Base-by-base conservation (phyloP, 2,329 filamentous ascomycete species). In the Emmonsiellopsis sp. region DNA sequence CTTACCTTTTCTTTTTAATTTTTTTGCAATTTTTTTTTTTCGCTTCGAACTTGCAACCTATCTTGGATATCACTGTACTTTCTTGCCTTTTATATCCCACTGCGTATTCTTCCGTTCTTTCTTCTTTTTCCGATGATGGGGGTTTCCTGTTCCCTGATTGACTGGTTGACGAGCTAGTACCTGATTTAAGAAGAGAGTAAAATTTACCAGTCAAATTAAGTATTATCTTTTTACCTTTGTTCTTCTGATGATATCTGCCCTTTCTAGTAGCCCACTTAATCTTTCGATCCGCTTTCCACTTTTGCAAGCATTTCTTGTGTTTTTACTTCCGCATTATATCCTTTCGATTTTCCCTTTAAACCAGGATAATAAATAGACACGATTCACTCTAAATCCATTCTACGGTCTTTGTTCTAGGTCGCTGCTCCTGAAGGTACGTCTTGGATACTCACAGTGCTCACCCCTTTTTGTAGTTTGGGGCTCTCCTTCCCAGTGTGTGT, bases 341-440 rank as follows among this genome's bases (percentile, higher is more conserved):
- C 36, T 27, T 49, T 39, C n/a, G 10, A 13, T 40, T 31, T 49
- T 21, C 21, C 21, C 21, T 27, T 27, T 2, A 27, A 27, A 27
- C 21, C 11, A 40, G 46, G 34, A 40, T 49, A 49, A 40, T 39
- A 49, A 49, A 49, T 49, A 49, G 46, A 49, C 46, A 40, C 46
- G 21, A 40, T 49, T 40, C 36, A 49, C 37, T 40, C 21, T 27
- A 27, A 27, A 2, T 27, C 21, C 2, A 27, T 27, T 27, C 21
- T 27, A 27, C 21, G 21, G 21, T 27, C 21, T 27, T 27, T 27
- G 3, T 27, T 27, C 5, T 27, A 27, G 21, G 21, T 27, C 21
- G 21, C 21, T 27, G 21, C 21, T 27, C 21, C 21, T 27, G 21
- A 27, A 27, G 21, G 5, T 27, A 27, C 21, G 21, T 27, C 21